A percentile compares a stretch with the other conserved stretches of the same genome.
phyloP scores from a whole-genome alignment of 352 stramenopile species.

The Globisporangium megalacanthum region DNA sequence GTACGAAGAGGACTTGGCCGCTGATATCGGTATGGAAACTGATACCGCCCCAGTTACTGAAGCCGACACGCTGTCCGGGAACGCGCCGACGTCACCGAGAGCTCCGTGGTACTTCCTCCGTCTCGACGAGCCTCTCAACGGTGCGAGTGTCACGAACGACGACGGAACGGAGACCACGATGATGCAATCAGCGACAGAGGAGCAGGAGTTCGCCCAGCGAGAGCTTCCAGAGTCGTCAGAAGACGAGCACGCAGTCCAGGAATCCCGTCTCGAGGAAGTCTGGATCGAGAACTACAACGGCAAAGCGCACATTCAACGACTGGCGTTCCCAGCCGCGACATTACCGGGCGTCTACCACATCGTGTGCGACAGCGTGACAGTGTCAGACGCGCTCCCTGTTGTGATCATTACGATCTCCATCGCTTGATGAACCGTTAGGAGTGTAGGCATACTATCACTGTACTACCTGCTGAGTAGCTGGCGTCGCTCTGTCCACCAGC shows the following conservation, averaged over 20 bases:
- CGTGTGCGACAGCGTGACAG: conserved; percentile 27
- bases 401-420: conserved; percentile 16
- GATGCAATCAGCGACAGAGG: too few species aligned
- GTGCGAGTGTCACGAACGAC: neutral
- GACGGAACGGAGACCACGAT: neutral
- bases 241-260: neutral
- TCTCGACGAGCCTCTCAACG: neutral
- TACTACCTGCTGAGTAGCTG: neutral
- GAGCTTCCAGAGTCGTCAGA: too few species aligned
- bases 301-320: conserved; percentile 20
- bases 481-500: neutral
- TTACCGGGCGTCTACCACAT: conserved; percentile 35
- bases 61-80: neutral
- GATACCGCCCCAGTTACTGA: neutral
- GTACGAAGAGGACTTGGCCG: neutral
- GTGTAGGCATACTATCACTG: neutral
- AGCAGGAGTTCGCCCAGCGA: neutral
- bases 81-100: neutral
- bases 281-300: conserved; percentile 16
- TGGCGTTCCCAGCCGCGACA: conserved; percentile 24
- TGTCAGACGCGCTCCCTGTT: conserved; percentile 16
- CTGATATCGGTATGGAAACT: neutral
- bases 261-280: conserved; percentile 17
- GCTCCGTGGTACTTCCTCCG: neutral
- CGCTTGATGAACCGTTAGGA: conserved; percentile 1